These are phyloP conservation scores for Ophiostoma perfectum DNA, from an alignment of 2,329 filamentous ascomycete species.

Conservation along the genomic window DNA sequence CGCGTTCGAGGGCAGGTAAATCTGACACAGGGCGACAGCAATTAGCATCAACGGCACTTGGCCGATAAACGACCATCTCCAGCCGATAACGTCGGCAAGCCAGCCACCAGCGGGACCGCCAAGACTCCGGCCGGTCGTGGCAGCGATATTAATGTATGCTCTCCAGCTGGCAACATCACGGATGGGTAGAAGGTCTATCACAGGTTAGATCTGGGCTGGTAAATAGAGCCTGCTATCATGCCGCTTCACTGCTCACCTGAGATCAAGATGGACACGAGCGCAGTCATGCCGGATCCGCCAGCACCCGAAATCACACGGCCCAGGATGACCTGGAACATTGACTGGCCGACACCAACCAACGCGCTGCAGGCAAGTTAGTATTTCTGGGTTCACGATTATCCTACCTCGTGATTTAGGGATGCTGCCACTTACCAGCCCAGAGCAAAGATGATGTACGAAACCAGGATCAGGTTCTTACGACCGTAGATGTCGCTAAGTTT, in stretches of 20 bases:
- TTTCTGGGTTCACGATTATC: neutral
- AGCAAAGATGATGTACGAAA: conserved; percentile 47
- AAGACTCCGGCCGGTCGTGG: conserved; percentile 47
- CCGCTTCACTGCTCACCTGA: conserved; percentile 31
- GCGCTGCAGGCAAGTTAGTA: conserved; percentile 26
- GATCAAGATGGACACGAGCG: conserved; percentile 48
- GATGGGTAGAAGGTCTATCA: conserved; percentile 44
- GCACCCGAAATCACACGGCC: conserved; percentile 49
- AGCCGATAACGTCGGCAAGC: conserved; percentile 57
- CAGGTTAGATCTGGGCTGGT: too few relatives aligned
- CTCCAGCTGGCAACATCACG: conserved; percentile 51
- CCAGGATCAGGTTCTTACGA: conserved; percentile 45
- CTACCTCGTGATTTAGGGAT: too few relatives aligned
- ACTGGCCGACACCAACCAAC: conserved; percentile 40
- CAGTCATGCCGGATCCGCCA: conserved; percentile 47
- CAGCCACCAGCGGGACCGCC: conserved; percentile 55
- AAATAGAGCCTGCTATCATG: too few relatives aligned
- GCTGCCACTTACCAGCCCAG: conserved; percentile 40
- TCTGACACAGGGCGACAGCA: conserved; percentile 39
- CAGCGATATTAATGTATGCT: conserved; percentile 48
- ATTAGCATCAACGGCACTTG: conserved; percentile 52
- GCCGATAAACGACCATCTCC: conserved; percentile 59
- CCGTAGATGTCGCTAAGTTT: conserved; percentile 56
- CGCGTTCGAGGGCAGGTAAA: conserved; percentile 35
- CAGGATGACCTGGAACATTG: conserved; percentile 45